These are phyloP conservation scores for Hypoxylon perforatum DNA, from an alignment of 495 filamentous ascomycete genomes.

Conservation along the genomic window DNA sequence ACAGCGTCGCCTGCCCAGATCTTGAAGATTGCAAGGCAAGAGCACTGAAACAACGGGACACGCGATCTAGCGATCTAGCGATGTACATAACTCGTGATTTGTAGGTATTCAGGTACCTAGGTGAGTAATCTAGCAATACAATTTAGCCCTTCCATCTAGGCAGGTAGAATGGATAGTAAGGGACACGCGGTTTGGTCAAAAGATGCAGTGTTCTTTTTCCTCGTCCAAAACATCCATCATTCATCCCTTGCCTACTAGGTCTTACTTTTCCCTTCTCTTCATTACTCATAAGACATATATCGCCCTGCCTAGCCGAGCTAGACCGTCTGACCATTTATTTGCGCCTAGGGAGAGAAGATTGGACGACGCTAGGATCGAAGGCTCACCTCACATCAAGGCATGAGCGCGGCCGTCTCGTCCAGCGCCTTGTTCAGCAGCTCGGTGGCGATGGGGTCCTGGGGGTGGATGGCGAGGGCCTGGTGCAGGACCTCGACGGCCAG, in stretches of 20 bases:
- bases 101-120: too few species aligned
- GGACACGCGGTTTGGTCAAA: not conserved
- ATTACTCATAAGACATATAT: conserved; percentile 14
- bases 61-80: too few species aligned
- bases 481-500: conserved; percentile 76
- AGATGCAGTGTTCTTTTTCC: not conserved
- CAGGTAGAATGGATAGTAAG: not conserved
- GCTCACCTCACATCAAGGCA: too few species aligned
- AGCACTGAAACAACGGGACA: too few species aligned
- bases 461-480: conserved; percentile 77
- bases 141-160: too few species aligned
- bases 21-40: too few species aligned
- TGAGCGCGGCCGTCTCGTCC: conserved; percentile 66
- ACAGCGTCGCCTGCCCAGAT: too few species aligned
- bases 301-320: not conserved
- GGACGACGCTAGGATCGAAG: too few species aligned
- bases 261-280: not conserved
- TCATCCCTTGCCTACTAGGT: too few species aligned
- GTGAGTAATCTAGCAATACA: too few species aligned
- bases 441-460: conserved; percentile 77
- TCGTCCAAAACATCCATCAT: not conserved
- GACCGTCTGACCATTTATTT: not conserved
- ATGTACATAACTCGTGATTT: too few species aligned
- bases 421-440: conserved; percentile 79
- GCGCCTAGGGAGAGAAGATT: too few species aligned